Conservation (phyloP, 768 basidiomycete genomes). For the Auriscalpium microsporum region DNA sequence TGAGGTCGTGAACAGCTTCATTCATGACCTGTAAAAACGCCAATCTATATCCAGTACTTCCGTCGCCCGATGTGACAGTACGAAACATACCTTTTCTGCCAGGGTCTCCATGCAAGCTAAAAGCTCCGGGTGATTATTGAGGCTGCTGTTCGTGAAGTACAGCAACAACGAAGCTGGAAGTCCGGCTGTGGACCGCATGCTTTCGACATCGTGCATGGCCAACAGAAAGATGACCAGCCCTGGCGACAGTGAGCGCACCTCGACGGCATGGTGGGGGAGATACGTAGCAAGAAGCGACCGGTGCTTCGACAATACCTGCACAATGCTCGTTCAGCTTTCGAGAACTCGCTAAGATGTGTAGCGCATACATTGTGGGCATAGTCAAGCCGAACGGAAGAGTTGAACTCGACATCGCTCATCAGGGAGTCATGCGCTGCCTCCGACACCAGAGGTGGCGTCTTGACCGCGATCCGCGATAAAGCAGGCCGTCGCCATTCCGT, state of each 20-base stretch:
- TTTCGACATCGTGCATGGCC: constrained; percentile 82
- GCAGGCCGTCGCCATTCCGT: constrained; percentile 77
- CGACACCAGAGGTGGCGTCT: constrained; percentile 78
- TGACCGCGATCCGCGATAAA: constrained; percentile 69
- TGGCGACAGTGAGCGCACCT: constrained; percentile 66
- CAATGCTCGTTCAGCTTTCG: neutral
- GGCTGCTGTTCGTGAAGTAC: constrained; percentile 81
- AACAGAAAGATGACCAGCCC: constrained; percentile 83
- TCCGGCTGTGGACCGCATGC: constrained; percentile 73
- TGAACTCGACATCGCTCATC: constrained; percentile 86
- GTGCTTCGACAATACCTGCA: constrained; percentile 64
- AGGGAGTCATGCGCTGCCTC: constrained; percentile 79
- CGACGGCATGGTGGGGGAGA: constrained; percentile 55
- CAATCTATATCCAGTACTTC: too few species aligned
- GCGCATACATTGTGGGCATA: constrained; percentile 62
- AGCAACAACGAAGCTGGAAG: constrained; percentile 73
- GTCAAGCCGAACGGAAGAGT: constrained; percentile 81
- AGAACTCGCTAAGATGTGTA: neutral
- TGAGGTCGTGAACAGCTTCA: constrained; percentile 64
- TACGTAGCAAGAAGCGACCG: constrained; percentile 53
- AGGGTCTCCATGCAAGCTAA: constrained; percentile 77
- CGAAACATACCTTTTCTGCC: constrained; percentile 63
- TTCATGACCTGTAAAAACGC: constrained; percentile 55
- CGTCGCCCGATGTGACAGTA: neutral
- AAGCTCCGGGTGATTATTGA: constrained; percentile 65